phyloP scores from a whole-genome alignment of 176 grass and related monocot genomes.

The Tillandsia fasciculata region DNA sequence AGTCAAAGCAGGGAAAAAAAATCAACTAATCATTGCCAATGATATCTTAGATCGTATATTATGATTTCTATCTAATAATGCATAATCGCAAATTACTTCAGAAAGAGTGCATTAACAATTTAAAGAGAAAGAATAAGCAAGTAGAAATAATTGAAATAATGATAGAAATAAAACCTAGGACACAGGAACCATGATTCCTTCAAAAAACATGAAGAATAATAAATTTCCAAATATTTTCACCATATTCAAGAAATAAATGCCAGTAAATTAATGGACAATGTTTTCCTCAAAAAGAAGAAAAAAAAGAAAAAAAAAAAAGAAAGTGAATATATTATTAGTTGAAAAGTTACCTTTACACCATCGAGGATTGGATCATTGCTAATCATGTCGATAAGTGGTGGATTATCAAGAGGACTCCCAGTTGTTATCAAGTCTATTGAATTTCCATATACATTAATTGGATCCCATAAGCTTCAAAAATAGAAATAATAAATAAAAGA shows the following conservation, averaged over 20 bases:
- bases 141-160: neutral
- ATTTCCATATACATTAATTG: constrained; percentile 72
- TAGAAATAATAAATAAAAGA: constrained; percentile 14
- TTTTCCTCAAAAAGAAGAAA: no score
- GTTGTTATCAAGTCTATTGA: constrained; percentile 60
- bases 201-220: neutral
- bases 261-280: neutral
- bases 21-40: neutral
- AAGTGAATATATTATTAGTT: neutral
- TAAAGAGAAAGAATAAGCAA: constrained; percentile 4
- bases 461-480: constrained; percentile 74
- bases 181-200: neutral
- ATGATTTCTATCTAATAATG: neutral
- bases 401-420: constrained; percentile 56
- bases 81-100: neutral
- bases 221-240: neutral
- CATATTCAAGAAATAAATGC: neutral
- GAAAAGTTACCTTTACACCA: constrained; percentile 64
- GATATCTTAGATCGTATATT: neutral
- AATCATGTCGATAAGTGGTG: constrained; percentile 90
- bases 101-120: neutral
- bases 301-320: neutral
- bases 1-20: constrained; percentile 13
- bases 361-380: constrained; percentile 91
- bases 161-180: neutral